A percentile compares a stretch with the other conserved stretches of the same genome.
These are phyloP conservation scores for Microstegium vimineum DNA, from an alignment of 176 grass and related monocot genomes.

Conservation along the genomic window DNA sequence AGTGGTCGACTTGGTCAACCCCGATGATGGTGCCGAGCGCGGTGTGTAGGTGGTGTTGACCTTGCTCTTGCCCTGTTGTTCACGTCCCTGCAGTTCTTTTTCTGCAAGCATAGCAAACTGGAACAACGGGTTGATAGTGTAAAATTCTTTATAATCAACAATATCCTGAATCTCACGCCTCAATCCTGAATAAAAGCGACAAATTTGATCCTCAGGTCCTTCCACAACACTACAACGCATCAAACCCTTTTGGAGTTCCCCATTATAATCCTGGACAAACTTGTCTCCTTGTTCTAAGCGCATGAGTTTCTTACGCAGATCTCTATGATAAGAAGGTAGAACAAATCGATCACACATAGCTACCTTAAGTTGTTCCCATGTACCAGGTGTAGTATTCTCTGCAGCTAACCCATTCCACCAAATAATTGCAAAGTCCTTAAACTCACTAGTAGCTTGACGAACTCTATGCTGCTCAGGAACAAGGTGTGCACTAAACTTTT, in stretches of 20 bases:
- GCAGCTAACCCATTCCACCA: too few relatives aligned
- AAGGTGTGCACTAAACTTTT: too few relatives aligned
- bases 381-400: too few relatives aligned
- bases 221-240: not conserved
- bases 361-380: not conserved
- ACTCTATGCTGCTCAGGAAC: too few relatives aligned
- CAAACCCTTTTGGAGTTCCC: not conserved
- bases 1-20: too few relatives aligned
- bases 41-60: too few relatives aligned
- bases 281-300: not conserved
- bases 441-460: too few relatives aligned
- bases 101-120: not conserved
- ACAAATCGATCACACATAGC: not conserved
- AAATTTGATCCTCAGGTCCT: not conserved
- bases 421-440: too few relatives aligned
- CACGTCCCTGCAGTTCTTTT: not conserved
- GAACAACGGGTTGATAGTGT: not conserved
- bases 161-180: not conserved
- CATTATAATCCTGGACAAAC: not conserved
- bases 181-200: not conserved
- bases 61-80: too few relatives aligned
- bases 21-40: too few relatives aligned
- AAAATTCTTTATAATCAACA: not conserved
- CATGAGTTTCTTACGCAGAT: not conserved
- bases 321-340: not conserved